Evolutionary conservation across 2,329 filamentous ascomycete species (phyloP).

Genomic region (Ramichloridium luteum): DNA sequence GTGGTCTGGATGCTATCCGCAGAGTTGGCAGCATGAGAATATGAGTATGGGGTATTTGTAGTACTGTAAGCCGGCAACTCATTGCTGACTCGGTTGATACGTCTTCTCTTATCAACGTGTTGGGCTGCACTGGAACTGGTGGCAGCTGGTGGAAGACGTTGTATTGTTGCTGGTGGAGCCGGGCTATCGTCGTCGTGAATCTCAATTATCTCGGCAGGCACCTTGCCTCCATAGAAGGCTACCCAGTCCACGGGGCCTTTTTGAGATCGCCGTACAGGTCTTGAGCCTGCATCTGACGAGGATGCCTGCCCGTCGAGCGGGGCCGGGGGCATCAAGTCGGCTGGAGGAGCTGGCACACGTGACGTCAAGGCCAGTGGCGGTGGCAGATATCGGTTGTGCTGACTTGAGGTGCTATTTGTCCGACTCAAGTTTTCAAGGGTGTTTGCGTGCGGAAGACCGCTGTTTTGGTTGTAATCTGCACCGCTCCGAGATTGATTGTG

Average conservation of each 20-base stretch:
- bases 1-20: conserved; percentile 50
- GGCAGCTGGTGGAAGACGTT: conserved; percentile 11
- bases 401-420: conserved; percentile 17
- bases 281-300: conserved; percentile 12
- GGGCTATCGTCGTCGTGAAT: conserved; percentile 37
- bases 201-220: conserved; percentile 39
- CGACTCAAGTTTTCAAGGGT: conserved; percentile 18
- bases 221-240: conserved; percentile 26
- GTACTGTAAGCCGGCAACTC: conserved; percentile 21
- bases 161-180: conserved; percentile 13
- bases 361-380: conserved; percentile 11
- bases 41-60: conserved; percentile 57
- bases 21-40: conserved; percentile 51
- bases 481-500: conserved; percentile 17
- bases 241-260: conserved; percentile 25
- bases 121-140: conserved; percentile 27
- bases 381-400: conserved; percentile 12
- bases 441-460: conserved; percentile 10
- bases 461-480: conserved; percentile 16
- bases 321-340: conserved; percentile 1
- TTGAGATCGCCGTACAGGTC: too few species aligned
- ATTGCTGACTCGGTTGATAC: conserved; percentile 36
- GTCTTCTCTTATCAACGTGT: conserved; percentile 62
- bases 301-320: conserved; percentile 7
- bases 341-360: conserved; percentile 14